Percentiles rank a stretch among this genome's conserved stretches.
phyloP scores from a whole-genome alignment of 257 asterid species.

The Cruciata laevipes region DNA sequence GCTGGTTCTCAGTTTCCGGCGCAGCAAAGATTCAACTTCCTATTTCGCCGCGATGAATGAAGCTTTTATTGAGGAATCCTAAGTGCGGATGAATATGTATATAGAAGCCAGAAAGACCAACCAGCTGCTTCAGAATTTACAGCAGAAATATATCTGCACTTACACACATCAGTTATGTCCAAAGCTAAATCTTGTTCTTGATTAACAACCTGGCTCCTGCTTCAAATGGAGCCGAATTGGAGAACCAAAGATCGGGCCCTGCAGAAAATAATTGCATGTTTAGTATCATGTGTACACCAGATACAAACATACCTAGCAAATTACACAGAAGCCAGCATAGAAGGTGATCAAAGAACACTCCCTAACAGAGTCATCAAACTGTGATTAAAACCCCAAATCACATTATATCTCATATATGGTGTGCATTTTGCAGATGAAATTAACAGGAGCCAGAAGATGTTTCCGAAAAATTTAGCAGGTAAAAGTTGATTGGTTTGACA shows the following conservation, averaged over 20 bases:
- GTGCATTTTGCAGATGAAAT: neutral
- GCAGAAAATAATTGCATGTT: neutral
- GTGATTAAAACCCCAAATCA: neutral
- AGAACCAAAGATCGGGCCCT: slow-evolving; percentile 42
- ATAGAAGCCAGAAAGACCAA: slow-evolving; percentile 22
- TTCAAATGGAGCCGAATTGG: slow-evolving; percentile 45
- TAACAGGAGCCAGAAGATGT: neutral
- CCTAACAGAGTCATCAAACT: neutral
- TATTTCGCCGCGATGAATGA: neutral
- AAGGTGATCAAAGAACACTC: neutral
- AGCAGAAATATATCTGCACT: slow-evolving; percentile 29
- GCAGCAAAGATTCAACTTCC: neutral
- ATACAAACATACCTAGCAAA: neutral
- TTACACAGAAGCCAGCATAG: neutral
- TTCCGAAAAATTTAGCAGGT: neutral
- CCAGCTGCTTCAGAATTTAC: slow-evolving; percentile 37
- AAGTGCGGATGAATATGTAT: slow-evolving; percentile 15
- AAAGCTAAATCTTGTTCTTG: slow-evolving; percentile 15
- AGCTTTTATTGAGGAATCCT: slow-evolving; percentile 8
- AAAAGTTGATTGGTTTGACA: neutral
- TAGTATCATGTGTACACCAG: neutral
- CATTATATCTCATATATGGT: neutral
- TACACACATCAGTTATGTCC: slow-evolving; percentile 27
- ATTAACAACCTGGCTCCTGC: slow-evolving; percentile 74
- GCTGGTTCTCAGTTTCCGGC: slow-evolving; percentile 2